phyloP scores from a whole-genome alignment of 2,329 filamentous ascomycete species.

The Graphilbum ipis-grandicollis region DNA sequence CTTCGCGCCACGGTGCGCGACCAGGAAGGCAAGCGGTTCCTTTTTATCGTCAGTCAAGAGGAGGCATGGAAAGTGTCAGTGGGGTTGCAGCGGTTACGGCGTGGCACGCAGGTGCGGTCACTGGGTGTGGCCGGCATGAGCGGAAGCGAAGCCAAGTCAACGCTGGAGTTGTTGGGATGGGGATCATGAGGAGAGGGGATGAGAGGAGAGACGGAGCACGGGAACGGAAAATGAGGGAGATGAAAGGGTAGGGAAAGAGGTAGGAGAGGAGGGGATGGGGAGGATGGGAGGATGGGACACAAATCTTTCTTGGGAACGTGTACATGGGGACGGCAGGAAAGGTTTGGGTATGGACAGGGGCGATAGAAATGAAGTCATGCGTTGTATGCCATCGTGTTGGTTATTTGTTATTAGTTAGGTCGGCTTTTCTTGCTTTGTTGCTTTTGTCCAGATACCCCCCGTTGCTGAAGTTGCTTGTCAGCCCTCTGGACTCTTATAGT shows the following conservation, averaged over 20 bases:
- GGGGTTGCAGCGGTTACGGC: conserved; percentile 41
- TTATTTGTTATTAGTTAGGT: too few species aligned
- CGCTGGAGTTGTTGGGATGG: conserved; percentile 44
- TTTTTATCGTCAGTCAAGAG: conserved; percentile 46
- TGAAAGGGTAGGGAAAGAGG: background rate
- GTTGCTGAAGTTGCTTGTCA: too few species aligned
- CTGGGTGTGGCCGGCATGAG: conserved; percentile 41
- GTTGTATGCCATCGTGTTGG: too few species aligned
- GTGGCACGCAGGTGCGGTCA: conserved; percentile 41
- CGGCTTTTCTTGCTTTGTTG: too few species aligned
- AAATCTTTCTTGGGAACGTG: too few species aligned
- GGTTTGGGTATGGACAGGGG: too few species aligned
- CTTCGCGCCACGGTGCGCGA: conserved; percentile 47
- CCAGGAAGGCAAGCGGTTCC: conserved; percentile 46
- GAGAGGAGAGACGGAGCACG: background rate
- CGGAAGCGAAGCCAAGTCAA: conserved; percentile 32
- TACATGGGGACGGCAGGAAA: too few species aligned
- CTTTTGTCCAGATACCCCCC: too few species aligned
- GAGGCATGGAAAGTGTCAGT: conserved; percentile 52
- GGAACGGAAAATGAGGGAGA: background rate
- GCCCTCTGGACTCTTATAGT: too few species aligned
- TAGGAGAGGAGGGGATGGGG: background rate
- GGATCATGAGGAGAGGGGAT: conserved; percentile 3
- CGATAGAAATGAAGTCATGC: too few species aligned
- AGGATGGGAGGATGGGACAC: background rate